Evolutionary conservation across 768 basidiomycete genomes (phyloP).

Genomic region (Tylopilus plumbeoviolaceoides): DNA sequence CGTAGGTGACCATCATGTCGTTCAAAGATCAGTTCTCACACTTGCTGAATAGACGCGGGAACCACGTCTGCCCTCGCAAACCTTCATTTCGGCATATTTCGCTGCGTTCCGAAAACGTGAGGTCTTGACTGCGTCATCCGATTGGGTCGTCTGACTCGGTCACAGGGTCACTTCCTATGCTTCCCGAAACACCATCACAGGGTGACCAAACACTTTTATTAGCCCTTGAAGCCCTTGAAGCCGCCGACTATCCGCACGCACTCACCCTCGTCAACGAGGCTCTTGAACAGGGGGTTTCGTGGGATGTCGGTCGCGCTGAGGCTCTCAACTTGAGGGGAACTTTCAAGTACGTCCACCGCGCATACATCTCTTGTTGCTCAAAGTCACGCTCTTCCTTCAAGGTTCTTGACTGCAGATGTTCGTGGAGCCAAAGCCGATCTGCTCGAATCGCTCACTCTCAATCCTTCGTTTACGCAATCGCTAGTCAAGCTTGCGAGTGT

Average conservation of each 20-base stretch:
- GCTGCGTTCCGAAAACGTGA: constrained; percentile 90
- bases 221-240: constrained; percentile 78
- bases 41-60: constrained; percentile 48
- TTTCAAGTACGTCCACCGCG: constrained; percentile 68
- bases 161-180: constrained; percentile 58
- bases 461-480: constrained; percentile 74
- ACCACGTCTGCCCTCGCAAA: constrained; percentile 80
- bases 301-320: constrained; percentile 71
- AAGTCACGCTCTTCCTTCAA: constrained; percentile 24
- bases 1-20: constrained; percentile 35
- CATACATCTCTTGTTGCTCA: neutral
- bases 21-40: neutral
- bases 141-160: neutral
- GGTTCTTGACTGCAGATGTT: constrained; percentile 87
- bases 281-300: constrained; percentile 81
- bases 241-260: constrained; percentile 80
- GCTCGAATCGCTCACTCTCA: constrained; percentile 65
- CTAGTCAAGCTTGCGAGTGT: constrained; percentile 97
- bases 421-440: constrained; percentile 80
- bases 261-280: constrained; percentile 80
- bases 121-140: constrained; percentile 23
- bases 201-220: constrained; percentile 83
- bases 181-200: constrained; percentile 69
- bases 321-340: constrained; percentile 92
- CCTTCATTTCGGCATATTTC: constrained; percentile 94